These are phyloP conservation scores for Gossypium thurberi DNA, from an alignment of 345 rosid genomes.

Conservation along the genomic window DNA sequence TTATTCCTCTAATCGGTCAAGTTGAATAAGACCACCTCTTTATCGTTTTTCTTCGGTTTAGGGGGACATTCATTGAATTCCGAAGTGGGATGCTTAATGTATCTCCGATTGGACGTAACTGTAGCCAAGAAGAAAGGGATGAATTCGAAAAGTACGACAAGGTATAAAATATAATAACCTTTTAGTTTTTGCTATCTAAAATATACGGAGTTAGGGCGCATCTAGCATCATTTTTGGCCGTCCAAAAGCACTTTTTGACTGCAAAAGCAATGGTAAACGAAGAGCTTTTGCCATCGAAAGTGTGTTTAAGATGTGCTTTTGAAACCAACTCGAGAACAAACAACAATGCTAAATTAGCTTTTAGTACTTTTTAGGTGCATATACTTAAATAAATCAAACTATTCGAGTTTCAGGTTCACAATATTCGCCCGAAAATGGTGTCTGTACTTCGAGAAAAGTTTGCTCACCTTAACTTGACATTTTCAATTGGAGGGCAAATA, in stretches of 20 bases:
- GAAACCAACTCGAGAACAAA: too few relatives aligned
- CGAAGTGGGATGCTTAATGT: conserved; percentile 96
- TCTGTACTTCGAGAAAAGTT: conserved; percentile 79
- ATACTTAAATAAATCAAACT: conserved; percentile 6
- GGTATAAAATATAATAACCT: conserved; percentile 31
- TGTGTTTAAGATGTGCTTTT: too few relatives aligned
- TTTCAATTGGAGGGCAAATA: conserved; percentile 95
- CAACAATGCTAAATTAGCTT: too few relatives aligned
- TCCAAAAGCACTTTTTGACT: too few relatives aligned
- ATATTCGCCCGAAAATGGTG: conserved; percentile 79
- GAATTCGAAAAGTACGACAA: conserved; percentile 93
- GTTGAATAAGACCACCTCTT: conserved; percentile 5
- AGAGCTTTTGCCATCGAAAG: too few relatives aligned
- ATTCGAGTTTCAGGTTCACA: conserved; percentile 61
- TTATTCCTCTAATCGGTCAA: neutral
- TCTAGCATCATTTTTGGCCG: too few relatives aligned
- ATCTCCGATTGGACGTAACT: conserved; percentile 95
- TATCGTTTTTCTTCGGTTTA: conserved; percentile 18
- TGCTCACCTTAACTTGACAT: conserved; percentile 82
- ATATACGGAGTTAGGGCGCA: neutral
- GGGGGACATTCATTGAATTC: conserved; percentile 98
- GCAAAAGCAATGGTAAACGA: too few relatives aligned
- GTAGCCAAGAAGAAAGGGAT: conserved; percentile 99
- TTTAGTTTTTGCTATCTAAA: conserved; percentile 5
- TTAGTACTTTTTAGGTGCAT: neutral